These are phyloP conservation scores for Dimocarpus longan DNA, from an alignment of 345 rosid species.

Conservation along the genomic window DNA sequence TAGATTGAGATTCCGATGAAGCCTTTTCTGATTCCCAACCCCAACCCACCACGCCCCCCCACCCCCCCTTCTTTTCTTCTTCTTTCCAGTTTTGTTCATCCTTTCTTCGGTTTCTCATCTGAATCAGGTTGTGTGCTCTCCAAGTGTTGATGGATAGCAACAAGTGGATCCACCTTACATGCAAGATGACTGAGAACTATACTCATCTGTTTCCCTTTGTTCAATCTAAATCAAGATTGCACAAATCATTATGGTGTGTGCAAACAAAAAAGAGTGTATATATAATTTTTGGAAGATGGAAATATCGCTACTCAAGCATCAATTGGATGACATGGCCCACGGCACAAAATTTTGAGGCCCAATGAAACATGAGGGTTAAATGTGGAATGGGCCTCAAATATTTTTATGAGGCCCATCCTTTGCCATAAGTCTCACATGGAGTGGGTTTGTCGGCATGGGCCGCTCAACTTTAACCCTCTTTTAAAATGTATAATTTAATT, in stretches of 20 bases:
- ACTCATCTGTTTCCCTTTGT: conserved; percentile 60
- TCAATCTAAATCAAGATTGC: conserved; percentile 44
- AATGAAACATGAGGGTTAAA: too few relatives aligned
- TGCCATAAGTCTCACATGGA: too few relatives aligned
- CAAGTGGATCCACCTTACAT: conserved; percentile 72
- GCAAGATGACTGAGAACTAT: conserved; percentile 66
- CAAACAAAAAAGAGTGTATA: too few relatives aligned
- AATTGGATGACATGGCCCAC: too few relatives aligned
- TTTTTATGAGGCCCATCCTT: too few relatives aligned
- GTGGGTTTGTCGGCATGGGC: too few relatives aligned
- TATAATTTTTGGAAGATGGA: too few relatives aligned
- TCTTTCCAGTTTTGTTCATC: conserved; percentile 45
- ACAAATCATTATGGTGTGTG: neutral
- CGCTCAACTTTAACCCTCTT: too few relatives aligned
- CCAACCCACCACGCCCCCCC: conserved; percentile 20
- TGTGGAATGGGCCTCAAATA: too few relatives aligned
- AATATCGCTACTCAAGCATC: too few relatives aligned
- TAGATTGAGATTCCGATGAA: conserved; percentile 30
- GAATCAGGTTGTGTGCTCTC: conserved; percentile 62
- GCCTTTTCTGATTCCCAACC: conserved; percentile 33
- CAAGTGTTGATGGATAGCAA: conserved; percentile 68
- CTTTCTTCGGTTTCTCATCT: conserved; percentile 64
- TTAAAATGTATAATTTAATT: too few relatives aligned
- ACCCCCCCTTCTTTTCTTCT: conserved; percentile 48
- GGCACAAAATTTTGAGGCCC: too few relatives aligned